Conservation (phyloP, 2,329 filamentous ascomycete genomes). For the Fusarium vanettenii region DNA sequence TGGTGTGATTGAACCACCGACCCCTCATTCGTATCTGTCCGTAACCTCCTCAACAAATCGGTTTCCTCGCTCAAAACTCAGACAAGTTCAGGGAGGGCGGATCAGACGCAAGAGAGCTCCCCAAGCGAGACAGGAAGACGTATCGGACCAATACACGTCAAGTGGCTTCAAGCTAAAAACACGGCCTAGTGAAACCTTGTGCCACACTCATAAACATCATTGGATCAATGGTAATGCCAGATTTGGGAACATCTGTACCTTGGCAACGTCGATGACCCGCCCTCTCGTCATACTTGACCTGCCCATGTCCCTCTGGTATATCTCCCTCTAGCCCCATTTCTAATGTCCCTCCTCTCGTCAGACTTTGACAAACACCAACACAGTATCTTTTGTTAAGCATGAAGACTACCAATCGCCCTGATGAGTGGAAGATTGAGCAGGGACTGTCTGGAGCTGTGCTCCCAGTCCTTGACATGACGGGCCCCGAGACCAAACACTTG, state of each 20-base stretch:
- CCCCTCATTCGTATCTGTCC: background rate
- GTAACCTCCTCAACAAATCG: background rate
- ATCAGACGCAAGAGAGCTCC: background rate
- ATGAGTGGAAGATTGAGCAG: constrained; percentile 67
- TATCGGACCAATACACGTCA: constrained; percentile 3
- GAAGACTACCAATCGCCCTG: constrained; percentile 46
- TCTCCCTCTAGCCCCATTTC: background rate
- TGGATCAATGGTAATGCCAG: background rate
- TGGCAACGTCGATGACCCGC: background rate
- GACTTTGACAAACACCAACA: background rate
- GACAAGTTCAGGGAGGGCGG: background rate
- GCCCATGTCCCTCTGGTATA: background rate
- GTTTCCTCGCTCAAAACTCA: background rate
- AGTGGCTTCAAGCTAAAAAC: background rate
- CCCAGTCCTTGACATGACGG: constrained; percentile 60
- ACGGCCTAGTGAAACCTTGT: background rate
- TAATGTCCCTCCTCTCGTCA: background rate
- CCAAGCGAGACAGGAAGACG: background rate
- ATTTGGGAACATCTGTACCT: background rate
- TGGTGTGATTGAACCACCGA: background rate
- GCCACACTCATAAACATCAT: background rate
- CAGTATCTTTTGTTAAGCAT: background rate
- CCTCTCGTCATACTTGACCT: background rate
- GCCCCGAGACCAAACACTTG: constrained; percentile 47
- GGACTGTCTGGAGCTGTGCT: constrained; percentile 59